Evolutionary conservation across 2,329 filamentous ascomycete genomes (phyloP).

Genomic region (Aspergillus sp.): DNA sequence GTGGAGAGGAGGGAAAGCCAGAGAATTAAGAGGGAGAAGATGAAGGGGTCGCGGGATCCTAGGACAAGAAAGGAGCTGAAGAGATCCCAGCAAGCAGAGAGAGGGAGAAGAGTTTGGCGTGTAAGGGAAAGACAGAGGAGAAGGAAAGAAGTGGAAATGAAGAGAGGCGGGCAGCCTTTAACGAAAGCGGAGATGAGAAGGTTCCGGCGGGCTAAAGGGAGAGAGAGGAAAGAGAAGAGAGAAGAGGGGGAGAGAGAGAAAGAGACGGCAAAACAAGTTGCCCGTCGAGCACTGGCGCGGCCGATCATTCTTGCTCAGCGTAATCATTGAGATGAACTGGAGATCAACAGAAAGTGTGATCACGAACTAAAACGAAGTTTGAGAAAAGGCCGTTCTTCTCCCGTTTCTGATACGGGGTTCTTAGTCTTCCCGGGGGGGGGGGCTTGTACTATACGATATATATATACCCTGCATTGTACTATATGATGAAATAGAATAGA

Average conservation of each 20-base stretch:
- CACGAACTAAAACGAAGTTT: background rate
- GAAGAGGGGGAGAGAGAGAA: background rate
- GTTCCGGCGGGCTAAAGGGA: background rate
- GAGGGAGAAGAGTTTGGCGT: no score
- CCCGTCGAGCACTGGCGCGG: no score
- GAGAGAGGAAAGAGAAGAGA: background rate
- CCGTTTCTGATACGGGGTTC: background rate
- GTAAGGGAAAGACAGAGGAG: no score
- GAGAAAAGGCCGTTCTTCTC: background rate
- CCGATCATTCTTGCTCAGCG: background rate
- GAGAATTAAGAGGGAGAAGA: no score
- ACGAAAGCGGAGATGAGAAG: background rate
- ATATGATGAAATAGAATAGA: background rate
- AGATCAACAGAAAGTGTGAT: background rate
- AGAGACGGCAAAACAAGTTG: background rate
- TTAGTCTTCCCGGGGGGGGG: constrained; percentile 8
- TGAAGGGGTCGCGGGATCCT: no score
- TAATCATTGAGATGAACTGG: background rate
- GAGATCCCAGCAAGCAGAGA: no score
- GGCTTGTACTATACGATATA: no score
- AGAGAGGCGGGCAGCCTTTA: background rate
- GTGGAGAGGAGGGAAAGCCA: no score
- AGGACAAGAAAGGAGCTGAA: no score
- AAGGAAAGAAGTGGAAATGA: no score
- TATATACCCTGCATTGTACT: background rate